phyloP scores from a whole-genome alignment of 257 asterid genomes.

The Paulownia fortunei region DNA sequence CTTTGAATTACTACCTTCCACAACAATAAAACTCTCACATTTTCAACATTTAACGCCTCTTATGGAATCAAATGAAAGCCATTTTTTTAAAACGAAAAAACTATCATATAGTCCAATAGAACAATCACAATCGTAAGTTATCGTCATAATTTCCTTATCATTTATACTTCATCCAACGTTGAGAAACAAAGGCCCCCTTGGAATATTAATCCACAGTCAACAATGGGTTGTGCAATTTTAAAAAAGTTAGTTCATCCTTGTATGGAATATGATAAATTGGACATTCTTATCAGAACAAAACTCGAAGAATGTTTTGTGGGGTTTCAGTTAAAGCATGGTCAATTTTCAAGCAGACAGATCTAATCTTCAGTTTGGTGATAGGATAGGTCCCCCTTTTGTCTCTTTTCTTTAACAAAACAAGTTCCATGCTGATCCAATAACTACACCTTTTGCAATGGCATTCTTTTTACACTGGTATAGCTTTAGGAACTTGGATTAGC shows the following conservation, averaged over 20 bases:
- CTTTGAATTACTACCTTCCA: too few relatives aligned
- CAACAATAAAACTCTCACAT: too few relatives aligned
- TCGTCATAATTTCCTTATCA: neutral
- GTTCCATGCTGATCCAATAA: constrained; percentile 11
- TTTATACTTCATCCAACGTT: neutral
- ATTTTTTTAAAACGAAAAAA: too few relatives aligned
- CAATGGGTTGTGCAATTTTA: neutral
- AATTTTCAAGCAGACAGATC: constrained; percentile 21
- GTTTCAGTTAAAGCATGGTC: neutral
- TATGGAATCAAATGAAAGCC: too few relatives aligned
- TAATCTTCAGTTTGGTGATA: constrained; percentile 19
- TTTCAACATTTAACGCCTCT: too few relatives aligned
- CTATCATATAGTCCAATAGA: too few relatives aligned
- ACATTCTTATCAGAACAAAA: neutral
- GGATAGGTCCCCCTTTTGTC: constrained; percentile 13
- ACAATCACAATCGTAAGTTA: neutral
- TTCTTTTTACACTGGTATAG: neutral
- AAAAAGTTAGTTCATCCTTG: neutral
- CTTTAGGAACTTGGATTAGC: neutral
- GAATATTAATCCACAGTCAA: neutral
- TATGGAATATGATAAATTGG: neutral
- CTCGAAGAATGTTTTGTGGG: neutral
- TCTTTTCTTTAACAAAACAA: constrained; percentile 28
- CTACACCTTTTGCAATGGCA: neutral
- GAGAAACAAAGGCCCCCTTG: neutral